Percentiles rank a stretch among this genome's conserved stretches.
Evolutionary conservation across 2,329 filamentous ascomycete genomes (phyloP).

Genomic region (Zymoseptoria passerinii): DNA sequence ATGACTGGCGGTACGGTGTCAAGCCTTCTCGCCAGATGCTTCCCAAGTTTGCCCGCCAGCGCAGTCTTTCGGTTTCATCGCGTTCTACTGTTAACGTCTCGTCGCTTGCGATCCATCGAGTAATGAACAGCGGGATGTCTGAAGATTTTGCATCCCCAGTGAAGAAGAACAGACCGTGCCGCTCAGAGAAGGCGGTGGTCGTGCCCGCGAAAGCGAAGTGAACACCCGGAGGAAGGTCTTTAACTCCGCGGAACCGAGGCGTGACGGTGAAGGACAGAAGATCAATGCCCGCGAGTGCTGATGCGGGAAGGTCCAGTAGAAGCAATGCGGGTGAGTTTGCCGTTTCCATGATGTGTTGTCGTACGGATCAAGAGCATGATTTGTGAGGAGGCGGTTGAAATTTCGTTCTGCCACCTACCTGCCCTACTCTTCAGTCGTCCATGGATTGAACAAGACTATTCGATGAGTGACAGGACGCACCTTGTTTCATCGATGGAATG

Average conservation of each 20-base stretch:
- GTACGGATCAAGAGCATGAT: not conserved
- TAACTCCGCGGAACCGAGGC: conserved; percentile 53
- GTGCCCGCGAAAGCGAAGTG: conserved; percentile 56
- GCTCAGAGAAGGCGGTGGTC: conserved; percentile 50
- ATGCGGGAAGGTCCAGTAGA: conserved; percentile 37
- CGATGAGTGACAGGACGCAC: not conserved
- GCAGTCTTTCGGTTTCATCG: conserved; percentile 36
- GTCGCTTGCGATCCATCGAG: conserved; percentile 46
- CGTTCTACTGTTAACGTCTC: conserved; percentile 40
- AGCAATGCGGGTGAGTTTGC: conserved; percentile 26
- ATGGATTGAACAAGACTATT: not conserved
- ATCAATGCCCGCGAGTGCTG: conserved; percentile 47
- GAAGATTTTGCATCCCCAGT: conserved; percentile 27
- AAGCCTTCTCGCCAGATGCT: conserved; percentile 47
- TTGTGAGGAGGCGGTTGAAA: not conserved
- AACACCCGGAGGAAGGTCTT: conserved; percentile 46
- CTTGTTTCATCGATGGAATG: not conserved
- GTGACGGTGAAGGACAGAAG: conserved; percentile 55
- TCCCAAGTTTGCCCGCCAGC: conserved; percentile 49
- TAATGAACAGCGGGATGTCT: conserved; percentile 40
- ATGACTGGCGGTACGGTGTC: conserved; percentile 40
- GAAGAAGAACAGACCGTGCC: conserved; percentile 51
- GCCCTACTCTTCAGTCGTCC: not conserved
- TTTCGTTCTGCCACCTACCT: not conserved
- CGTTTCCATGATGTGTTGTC: conserved; percentile 16